Evolutionary conservation across 257 asterid species (phyloP), one percentile per base, ranked within the genome.

Genomic region (Jasminum sambac): DNA sequence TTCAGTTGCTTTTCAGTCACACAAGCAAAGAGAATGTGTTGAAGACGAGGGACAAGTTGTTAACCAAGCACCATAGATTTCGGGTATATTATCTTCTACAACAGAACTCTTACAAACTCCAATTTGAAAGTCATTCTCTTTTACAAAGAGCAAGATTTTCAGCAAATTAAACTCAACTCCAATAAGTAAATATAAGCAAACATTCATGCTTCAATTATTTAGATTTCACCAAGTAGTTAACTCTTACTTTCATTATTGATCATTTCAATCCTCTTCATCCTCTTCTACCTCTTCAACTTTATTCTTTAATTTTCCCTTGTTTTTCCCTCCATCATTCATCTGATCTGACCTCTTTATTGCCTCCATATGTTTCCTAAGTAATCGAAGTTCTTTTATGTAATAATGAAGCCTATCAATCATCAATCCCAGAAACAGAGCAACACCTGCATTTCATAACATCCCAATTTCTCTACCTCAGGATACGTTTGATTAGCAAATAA

Each of bases 381-480:
- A 72, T 16, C 94, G 92, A 7, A 93, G 96, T 88, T 93, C 98
- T 67, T 90, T 88, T 64, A 93, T 89, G 86, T 90, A 93, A 55
- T 93, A 87, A 81, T 90, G 98, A 78, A 90, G 82, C 76, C 93
- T 83, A 78, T 89, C 96, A 14, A 93, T 86, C 92, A 88, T 88
- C 84, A 88, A 74, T 5, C 81, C 88, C 60, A 88, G 84, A 78
- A 88, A 88, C 13, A 88, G 80, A 30, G 83, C 76, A 69, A 84
- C 86, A 60, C 95, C 95, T 88, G 80, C 82, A 78, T 63, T 12
- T 50, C 81, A 70, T 38, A 39, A 67, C 11, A 58, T 67, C 14
- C 37, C 66, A 75, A 40, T 12, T 64, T 38, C 37, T 17, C 66
- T 10, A 11, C 13, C 11, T 23, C 68, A 69, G 71, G 36, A 30